Percentiles rank a stretch among this genome's conserved stretches.
Conservation (phyloP, 1,284 basidiomycete genomes). For the Pascua guehoae region DNA sequence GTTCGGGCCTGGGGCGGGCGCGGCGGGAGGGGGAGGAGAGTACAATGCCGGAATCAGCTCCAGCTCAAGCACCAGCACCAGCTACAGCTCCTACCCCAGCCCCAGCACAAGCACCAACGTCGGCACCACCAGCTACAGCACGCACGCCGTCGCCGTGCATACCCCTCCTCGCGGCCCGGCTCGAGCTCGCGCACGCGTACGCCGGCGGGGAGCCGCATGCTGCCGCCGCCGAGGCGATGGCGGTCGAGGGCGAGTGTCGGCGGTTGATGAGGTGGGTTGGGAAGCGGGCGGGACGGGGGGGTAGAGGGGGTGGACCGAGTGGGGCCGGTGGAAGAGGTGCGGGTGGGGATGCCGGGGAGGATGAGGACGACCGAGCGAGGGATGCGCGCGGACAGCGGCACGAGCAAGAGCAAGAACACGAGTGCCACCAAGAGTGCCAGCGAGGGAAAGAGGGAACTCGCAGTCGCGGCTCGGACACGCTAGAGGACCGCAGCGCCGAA, state of each 20-base stretch:
- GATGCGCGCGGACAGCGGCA: too few relatives aligned
- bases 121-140: background rate
- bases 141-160: background rate
- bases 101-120: background rate
- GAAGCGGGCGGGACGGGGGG: background rate
- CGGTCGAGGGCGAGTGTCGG: slow-evolving; percentile 24
- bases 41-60: too few relatives aligned
- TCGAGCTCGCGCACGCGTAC: slow-evolving; percentile 27
- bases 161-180: slow-evolving; percentile 17
- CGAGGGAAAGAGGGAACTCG: background rate
- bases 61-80: too few relatives aligned
- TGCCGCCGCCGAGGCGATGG: slow-evolving; percentile 25
- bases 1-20: too few relatives aligned
- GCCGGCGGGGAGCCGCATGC: slow-evolving; percentile 15
- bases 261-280: slow-evolving; percentile 13
- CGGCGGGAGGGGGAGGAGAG: too few relatives aligned
- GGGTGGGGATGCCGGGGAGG: background rate
- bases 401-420: too few relatives aligned
- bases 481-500: too few relatives aligned
- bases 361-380: too few relatives aligned
- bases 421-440: too few relatives aligned
- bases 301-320: background rate
- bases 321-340: background rate
- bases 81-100: too few relatives aligned
- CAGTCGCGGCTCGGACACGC: too few relatives aligned